Percentiles rank a stretch among this genome's conserved stretches.
These are phyloP conservation scores for Trametes maxima DNA, from an alignment of 768 basidiomycete genomes.

Conservation along the genomic window DNA sequence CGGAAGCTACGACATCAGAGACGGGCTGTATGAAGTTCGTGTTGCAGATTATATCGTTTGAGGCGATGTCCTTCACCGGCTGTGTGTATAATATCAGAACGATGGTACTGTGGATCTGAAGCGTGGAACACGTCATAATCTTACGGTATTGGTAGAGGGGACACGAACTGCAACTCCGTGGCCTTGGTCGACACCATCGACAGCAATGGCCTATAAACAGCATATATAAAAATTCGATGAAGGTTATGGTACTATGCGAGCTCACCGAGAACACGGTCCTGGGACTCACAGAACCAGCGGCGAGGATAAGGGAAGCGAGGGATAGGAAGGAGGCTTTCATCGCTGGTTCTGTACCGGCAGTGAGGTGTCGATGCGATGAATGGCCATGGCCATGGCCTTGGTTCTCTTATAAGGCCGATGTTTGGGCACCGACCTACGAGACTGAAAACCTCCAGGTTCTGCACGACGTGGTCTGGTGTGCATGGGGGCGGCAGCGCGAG, in stretches of 20 bases:
- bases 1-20: conserved; percentile 46
- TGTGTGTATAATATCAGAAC: conserved; percentile 22
- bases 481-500: neutral
- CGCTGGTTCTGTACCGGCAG: neutral
- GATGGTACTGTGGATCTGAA: too few relatives aligned
- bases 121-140: conserved; percentile 23
- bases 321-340: conserved; percentile 23
- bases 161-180: conserved; percentile 48
- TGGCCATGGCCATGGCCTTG: neutral
- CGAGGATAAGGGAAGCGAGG: conserved; percentile 21
- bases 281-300: conserved; percentile 25
- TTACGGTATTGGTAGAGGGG: conserved; percentile 48
- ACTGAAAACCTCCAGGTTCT: neutral
- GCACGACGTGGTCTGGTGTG: neutral
- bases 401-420: conserved; percentile 8
- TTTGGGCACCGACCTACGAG: neutral
- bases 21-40: conserved; percentile 54
- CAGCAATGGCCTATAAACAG: conserved; percentile 45
- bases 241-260: neutral
- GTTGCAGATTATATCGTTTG: conserved; percentile 59
- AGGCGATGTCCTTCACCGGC: conserved; percentile 59
- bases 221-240: neutral
- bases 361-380: neutral
- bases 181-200: conserved; percentile 53
- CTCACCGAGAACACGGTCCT: conserved; percentile 34